Base-by-base conservation (phyloP, 148 eudicot genomes). In the Salicornia ramosissima region DNA sequence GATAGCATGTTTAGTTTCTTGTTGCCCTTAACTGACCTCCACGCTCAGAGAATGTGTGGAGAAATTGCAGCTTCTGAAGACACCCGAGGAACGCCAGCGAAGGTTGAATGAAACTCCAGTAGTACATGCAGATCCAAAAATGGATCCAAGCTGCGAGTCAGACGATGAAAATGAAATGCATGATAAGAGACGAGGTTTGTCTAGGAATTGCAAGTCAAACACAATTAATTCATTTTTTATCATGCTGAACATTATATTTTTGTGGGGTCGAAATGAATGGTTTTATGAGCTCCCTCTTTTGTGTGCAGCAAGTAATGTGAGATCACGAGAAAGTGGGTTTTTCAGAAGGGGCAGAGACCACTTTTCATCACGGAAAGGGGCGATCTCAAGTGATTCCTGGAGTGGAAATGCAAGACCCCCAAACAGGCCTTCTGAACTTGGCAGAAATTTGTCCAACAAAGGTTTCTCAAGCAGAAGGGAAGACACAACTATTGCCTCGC, bases 21-120 rank as follows among this genome's bases (percentile, higher is more conserved):
- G 79, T 78, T 30, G 66, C 75, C 97, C 92, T 91, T 94, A 72
- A 90, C 92, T 75, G 64, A 57, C 51, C 51, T 71, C 31, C 58
- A 94, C 99, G 87, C 99, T 94, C 75, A 87, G 99, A 81, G 96
- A 86, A 78, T 87, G 93, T 75, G 99, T 94, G 15, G 99, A 94
- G 88, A 91, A 89, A 76, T 66, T 91, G 80, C 88, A 86, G 81
- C 89, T 88, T 80, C 75, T 94, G 67, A 94, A 87, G 79, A 89
- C 91, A 59, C 97, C 97, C 30, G 97, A 94, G 69, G 99, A 94
- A 75, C 96, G 99, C 39, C 85, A 81, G 54, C 89, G 97, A 18
- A 94, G 97, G 77, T 78, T 94, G 65, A 89, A 94, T 63, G 99
- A 91, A 80, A 78, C 82, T 75, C 96, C 97, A 42, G 83, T 83